A percentile compares a stretch with the other conserved stretches of the same genome.
These are phyloP conservation scores for Chlorella sp. DNA, from an alignment of 139 green algal genomes.

Conservation along the genomic window DNA sequence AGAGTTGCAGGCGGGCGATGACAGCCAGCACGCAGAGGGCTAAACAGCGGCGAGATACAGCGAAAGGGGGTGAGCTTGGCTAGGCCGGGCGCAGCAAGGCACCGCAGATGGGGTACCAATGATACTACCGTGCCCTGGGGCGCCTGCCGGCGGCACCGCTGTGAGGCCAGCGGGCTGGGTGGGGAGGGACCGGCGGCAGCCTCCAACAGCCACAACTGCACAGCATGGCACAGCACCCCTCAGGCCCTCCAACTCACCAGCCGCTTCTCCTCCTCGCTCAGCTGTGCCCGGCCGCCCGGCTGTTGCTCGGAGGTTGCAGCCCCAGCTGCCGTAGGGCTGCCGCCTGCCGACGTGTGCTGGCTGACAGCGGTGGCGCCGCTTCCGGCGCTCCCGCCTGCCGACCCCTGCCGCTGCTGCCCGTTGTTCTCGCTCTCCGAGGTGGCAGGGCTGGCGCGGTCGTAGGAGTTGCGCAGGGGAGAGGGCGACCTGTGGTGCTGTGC, in stretches of 20 bases:
- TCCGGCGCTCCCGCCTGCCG: background rate
- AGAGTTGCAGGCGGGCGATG: too few relatives aligned
- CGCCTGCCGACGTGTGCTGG: background rate
- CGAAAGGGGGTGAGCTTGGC: too few relatives aligned
- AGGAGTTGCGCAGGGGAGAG: background rate
- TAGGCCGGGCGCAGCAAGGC: background rate
- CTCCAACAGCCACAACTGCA: too few relatives aligned
- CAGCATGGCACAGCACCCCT: background rate
- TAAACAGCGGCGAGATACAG: too few relatives aligned
- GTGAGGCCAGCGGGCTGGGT: background rate
- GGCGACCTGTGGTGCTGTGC: background rate
- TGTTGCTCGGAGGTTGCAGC: background rate
- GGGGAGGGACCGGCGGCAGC: background rate
- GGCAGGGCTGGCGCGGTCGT: conserved; percentile 15
- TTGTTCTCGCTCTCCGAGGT: conserved; percentile 46
- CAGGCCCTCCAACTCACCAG: background rate
- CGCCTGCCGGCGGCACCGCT: too few relatives aligned
- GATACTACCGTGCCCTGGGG: too few relatives aligned
- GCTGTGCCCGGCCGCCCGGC: background rate
- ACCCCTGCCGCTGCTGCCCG: background rate
- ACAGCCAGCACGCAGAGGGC: too few relatives aligned
- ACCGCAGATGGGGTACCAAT: too few relatives aligned
- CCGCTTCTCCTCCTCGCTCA: conserved; percentile 27
- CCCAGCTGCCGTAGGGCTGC: background rate
- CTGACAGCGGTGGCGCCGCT: background rate